Evolutionary conservation across 345 rosid species (phyloP), one percentile per base, ranked within the genome.

Genomic region (Gossypium anomalum): DNA sequence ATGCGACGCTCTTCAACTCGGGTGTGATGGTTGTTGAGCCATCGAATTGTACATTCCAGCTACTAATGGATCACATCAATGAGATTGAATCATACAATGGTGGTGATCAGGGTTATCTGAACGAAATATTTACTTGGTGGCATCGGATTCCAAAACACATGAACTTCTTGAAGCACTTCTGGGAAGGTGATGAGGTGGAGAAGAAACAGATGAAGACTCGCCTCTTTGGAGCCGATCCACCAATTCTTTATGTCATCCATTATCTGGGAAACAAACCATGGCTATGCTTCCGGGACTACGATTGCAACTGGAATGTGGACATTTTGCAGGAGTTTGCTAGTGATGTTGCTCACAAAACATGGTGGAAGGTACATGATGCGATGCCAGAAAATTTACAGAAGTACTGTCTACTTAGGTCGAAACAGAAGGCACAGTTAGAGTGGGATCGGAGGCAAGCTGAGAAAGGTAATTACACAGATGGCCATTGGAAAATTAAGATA

Each of bases 41-140:
- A 67, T 92, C 97, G 1, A 89, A 92, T 75, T 90, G 89, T 51
- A 94, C 97, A 19, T 94, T 94, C 86, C 84, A 84, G 84, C 76
- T 94, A 67, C 78, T 94, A 61, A 94, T 92, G 97, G 92, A 90
- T 68, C 92, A 92, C 76, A 90, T 94, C 72, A 77, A 90, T 29
- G 97, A 92, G 73, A 87, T 94, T 23, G 93, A 81, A 73, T 94
- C 98, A 10, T 94, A 94, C 83, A 94, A 94, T 9, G 98, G 98
- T 1, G 97, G 97, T 48, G 97, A 94, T 63, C 98, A 94, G 82
- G 98, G 98, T 8, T 94, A 90, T 81, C 80, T 94, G 6, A 94
- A 94, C 44, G 93, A 92, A 80, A 86, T 94, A 67, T 94, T 92
- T 84, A 94, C 97, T 41, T 94, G 97, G 97, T 94, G 98, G 98